phyloP scores from a whole-genome alignment of 2,329 filamentous ascomycete species.

The Phaeosphaeria sp. region DNA sequence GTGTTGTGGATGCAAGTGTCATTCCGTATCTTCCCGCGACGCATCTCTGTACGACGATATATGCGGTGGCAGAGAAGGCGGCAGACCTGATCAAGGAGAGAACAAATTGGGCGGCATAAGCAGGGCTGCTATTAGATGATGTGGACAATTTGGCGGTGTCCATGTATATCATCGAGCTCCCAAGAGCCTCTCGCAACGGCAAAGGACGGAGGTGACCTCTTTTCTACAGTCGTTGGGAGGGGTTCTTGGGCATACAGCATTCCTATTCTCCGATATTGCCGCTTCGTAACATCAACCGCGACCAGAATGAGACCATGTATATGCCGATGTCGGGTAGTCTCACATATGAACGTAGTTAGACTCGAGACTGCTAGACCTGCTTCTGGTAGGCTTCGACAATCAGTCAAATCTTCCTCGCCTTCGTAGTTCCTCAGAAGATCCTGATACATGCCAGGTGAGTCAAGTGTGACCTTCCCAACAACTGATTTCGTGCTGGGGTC shows the following conservation, averaged over 20 bases:
- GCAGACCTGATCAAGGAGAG: constrained; percentile 14
- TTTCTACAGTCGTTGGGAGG: background rate
- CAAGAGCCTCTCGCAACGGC: too few species aligned
- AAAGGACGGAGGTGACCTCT: too few species aligned
- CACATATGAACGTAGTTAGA: background rate
- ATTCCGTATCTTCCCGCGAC: constrained; percentile 22
- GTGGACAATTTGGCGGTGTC: background rate
- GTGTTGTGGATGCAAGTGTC: constrained; percentile 31
- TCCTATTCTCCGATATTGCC: background rate
- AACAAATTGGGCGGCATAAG: constrained; percentile 2
- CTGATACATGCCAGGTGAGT: background rate
- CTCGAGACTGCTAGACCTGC: background rate
- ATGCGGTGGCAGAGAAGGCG: constrained; percentile 32
- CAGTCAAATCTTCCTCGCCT: too few species aligned
- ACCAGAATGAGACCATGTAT: background rate
- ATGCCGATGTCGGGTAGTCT: background rate
- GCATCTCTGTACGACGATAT: constrained; percentile 28
- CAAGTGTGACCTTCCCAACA: background rate
- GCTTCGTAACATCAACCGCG: background rate
- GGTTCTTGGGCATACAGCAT: background rate
- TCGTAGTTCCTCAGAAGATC: background rate
- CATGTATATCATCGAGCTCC: too few species aligned
- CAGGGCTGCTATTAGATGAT: background rate
- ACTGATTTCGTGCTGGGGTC: background rate
- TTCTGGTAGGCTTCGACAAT: too few species aligned